A percentile compares a stretch with the other conserved stretches of the same genome.
Conservation (phyloP, 768 basidiomycete species). For the Scleroderma citrinum region DNA sequence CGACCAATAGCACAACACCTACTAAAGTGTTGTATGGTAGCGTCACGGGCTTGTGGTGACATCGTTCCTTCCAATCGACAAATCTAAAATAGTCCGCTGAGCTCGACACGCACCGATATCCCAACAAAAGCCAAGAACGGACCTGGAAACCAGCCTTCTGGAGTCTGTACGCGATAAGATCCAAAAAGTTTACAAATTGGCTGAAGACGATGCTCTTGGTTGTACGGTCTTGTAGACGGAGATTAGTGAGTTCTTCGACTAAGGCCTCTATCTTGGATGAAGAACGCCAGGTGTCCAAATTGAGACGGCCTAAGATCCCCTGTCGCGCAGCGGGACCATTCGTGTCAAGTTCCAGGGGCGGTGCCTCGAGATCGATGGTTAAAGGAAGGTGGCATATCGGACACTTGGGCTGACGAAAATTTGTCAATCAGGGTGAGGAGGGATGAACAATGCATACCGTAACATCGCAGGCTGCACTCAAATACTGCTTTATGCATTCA, state of each 20-base stretch:
- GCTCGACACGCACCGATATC: too few relatives aligned
- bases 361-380: slow-evolving; percentile 94
- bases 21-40: slow-evolving; percentile 94
- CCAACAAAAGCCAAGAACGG: slow-evolving; percentile 20
- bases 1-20: slow-evolving; percentile 21
- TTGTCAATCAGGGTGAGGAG: too few relatives aligned
- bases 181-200: slow-evolving; percentile 90
- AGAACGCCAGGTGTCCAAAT: slow-evolving; percentile 87
- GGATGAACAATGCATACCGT: slow-evolving; percentile 49
- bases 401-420: slow-evolving; percentile 64
- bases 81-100: too few relatives aligned
- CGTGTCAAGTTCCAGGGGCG: slow-evolving; percentile 80
- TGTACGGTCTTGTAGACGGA: slow-evolving; percentile 78
- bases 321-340: slow-evolving; percentile 50
- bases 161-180: slow-evolving; percentile 87
- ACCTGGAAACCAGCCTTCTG: slow-evolving; percentile 91
- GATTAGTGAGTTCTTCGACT: slow-evolving; percentile 85
- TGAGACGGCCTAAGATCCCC: slow-evolving; percentile 88
- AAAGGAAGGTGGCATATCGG: slow-evolving; percentile 91
- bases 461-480: slow-evolving; percentile 65
- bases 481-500: slow-evolving; percentile 91
- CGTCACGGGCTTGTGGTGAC: slow-evolving; percentile 93
- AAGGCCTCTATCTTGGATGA: slow-evolving; percentile 98
- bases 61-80: slow-evolving; percentile 95
- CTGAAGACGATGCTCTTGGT: slow-evolving; percentile 97